A percentile compares a stretch with the other conserved stretches of the same genome.
These are phyloP conservation scores for Dictyostelium capitatum DNA, from an alignment of 78 protist species.

Conservation along the genomic window DNA sequence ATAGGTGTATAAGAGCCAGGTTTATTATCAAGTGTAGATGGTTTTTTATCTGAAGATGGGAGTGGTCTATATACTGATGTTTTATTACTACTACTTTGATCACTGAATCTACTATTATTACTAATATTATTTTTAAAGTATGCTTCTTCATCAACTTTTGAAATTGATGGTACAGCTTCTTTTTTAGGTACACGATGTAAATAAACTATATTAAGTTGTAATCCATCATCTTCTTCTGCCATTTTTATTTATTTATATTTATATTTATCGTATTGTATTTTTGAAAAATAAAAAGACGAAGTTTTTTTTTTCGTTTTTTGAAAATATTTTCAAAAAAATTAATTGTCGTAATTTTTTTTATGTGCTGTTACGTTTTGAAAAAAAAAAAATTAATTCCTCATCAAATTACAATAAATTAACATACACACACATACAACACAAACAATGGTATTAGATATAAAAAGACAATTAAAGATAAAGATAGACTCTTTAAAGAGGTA, in stretches of 20 bases:
- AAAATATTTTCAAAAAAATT: too few species aligned
- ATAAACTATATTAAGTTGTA: constrained; percentile 48
- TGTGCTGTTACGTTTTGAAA: not conserved
- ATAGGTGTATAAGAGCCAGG: too few species aligned
- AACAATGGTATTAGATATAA: constrained; percentile 18
- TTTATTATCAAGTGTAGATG: too few species aligned
- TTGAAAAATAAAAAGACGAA: not conserved
- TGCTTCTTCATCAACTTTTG: not conserved
- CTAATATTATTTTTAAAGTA: not conserved
- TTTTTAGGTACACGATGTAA: constrained; percentile 13
- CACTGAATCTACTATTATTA: not conserved
- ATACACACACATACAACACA: too few species aligned
- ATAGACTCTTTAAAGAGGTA: constrained; percentile 53
- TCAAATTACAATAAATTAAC: not conserved
- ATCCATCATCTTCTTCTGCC: constrained; percentile 72
- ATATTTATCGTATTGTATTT: not conserved
- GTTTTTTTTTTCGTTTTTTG: not conserved
- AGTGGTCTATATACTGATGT: not conserved
- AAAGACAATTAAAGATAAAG: constrained; percentile 44
- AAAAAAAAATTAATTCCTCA: not conserved
- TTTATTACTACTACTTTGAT: not conserved
- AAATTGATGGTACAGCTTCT: not conserved
- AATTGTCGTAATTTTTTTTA: not conserved
- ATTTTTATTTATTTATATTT: constrained; percentile 13
- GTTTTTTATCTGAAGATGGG: not conserved